Base-by-base conservation (phyloP, 371 early-diverging fungal species). In the Mucor racemosus region DNA sequence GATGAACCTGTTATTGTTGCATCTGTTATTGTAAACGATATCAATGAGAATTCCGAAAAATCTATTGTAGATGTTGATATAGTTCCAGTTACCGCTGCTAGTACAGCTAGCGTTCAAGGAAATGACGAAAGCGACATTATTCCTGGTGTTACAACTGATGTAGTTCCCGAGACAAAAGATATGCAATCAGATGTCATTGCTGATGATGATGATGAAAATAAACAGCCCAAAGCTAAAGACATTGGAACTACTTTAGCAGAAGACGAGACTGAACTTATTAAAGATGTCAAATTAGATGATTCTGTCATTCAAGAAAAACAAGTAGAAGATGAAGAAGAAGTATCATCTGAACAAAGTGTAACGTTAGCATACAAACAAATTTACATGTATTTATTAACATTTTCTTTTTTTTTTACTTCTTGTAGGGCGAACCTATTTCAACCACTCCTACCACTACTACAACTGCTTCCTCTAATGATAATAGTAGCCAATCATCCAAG, bases 401-500 rank as follows among this genome's bases (percentile, higher is more conserved):
- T 5, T 46, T 46, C 19, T 19, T 19, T 7, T 19, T 9, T 3
- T 26, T 26, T n/a, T n/a, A n/a, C 26, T 26, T 3, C 3, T 53
- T 53, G 13, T 5, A 53, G 53, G 31, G 13, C 53, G 53, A 53
- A 11, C 53, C 5, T 31, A 11, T 53, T 31, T 53, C 53, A 53
- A 31, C 53, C 53, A 53, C 53, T 5, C 26, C 31, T 8, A 53
- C 53, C 11, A 53, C 53, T 11, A 26, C 50, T 4, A 35, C 56
- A 3, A 56, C 11, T 14, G 26, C 31, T 8, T 31, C 14, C 5
- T 53, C 53, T 14, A 53, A 31, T 31, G 53, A 31, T 31, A 31
- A 53, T 53, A 56, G 56, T 26, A 56, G 56, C 17, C 54, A 62
- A 21, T 39, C 11, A 26, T 58, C 42, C 44, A 36, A 50, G 31